Conservation (phyloP, 2,329 filamentous ascomycete species). For the Pseudohalonectria lignicola region DNA sequence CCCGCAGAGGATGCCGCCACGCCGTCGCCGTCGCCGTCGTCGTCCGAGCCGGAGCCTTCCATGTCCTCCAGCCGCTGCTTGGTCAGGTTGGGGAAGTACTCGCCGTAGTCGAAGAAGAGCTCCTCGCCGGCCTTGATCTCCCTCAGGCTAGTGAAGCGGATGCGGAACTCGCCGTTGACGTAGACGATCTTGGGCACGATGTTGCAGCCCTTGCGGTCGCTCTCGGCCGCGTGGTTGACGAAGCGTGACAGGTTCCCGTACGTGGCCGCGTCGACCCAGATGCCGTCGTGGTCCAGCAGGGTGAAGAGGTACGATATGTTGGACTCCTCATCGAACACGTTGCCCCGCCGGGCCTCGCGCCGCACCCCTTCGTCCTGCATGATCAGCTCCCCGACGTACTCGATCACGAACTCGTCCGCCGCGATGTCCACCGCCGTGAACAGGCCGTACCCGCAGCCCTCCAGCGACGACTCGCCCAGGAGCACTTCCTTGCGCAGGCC, state of each 20-base stretch:
- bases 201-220: constrained; percentile 43
- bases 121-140: constrained; percentile 64
- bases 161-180: constrained; percentile 66
- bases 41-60: constrained; percentile 6
- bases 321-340: constrained; percentile 50
- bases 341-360: constrained; percentile 48
- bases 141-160: constrained; percentile 59
- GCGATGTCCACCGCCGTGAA: constrained; percentile 59
- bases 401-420: constrained; percentile 64
- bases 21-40: neutral
- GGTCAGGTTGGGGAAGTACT: constrained; percentile 52
- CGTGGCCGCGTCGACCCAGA: constrained; percentile 63
- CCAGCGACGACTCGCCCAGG: constrained; percentile 58
- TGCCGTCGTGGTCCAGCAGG: constrained; percentile 46
- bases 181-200: constrained; percentile 55
- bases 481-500: constrained; percentile 54
- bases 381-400: constrained; percentile 72
- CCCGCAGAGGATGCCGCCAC: neutral
- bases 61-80: constrained; percentile 37
- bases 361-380: constrained; percentile 58
- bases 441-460: constrained; percentile 61
- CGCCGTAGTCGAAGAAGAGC: constrained; percentile 72
- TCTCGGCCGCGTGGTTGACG: constrained; percentile 62
- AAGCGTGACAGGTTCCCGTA: constrained; percentile 75
- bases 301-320: constrained; percentile 57